These are phyloP conservation scores for Ascochyta rabiei DNA, from an alignment of 2,329 filamentous ascomycete genomes.

Conservation along the genomic window DNA sequence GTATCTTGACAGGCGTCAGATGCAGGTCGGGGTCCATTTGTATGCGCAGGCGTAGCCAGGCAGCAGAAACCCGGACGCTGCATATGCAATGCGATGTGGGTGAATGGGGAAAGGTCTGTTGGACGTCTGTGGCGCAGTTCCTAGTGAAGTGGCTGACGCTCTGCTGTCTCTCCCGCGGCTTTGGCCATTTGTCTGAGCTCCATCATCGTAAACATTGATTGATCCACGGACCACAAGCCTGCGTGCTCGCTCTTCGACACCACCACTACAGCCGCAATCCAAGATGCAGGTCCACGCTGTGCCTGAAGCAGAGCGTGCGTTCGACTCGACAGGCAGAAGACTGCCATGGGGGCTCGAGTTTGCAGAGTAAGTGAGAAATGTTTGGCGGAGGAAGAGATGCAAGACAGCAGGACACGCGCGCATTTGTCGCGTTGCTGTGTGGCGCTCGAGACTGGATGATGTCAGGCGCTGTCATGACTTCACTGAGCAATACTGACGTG, in stretches of 20 bases:
- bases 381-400: neutral
- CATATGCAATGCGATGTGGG: constrained; percentile 26
- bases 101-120: constrained; percentile 27
- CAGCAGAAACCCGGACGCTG: constrained; percentile 27
- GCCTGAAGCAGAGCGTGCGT: constrained; percentile 65
- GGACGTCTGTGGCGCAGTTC: constrained; percentile 23
- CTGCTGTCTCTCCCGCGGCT: constrained; percentile 29
- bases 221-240: constrained; percentile 1
- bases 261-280: constrained; percentile 8
- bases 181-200: constrained; percentile 27
- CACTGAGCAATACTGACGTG: neutral
- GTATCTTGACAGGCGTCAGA: constrained; percentile 42
- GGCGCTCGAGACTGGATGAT: neutral
- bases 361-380: constrained; percentile 59
- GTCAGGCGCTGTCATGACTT: neutral
- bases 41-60: constrained; percentile 26
- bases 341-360: constrained; percentile 69
- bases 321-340: constrained; percentile 63
- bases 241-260: neutral
- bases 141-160: constrained; percentile 29
- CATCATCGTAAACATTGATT: constrained; percentile 23
- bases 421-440: neutral
- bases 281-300: constrained; percentile 71
- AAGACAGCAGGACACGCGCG: neutral
- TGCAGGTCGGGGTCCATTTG: constrained; percentile 42